Evolutionary conservation across 129 eudicot genomes (phyloP), one percentile per base, ranked within the genome.

Genomic region (Chrysanthemum seticuspe): DNA sequence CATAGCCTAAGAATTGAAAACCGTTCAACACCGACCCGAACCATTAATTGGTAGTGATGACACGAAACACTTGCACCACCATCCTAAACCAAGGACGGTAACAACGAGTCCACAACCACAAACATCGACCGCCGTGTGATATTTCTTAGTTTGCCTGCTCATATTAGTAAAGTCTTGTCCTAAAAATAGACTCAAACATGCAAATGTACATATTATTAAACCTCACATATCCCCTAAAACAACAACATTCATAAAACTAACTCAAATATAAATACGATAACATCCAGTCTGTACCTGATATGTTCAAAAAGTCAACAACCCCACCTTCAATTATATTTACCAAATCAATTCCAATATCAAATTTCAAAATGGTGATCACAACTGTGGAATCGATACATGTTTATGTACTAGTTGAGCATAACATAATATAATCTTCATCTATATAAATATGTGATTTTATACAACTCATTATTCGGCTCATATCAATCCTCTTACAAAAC

Each of bases 321-420:
- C 5, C 5, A 4, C 40, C 16, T 23, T 31, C 44, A 45, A 34
- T 34, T 34, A 34, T 61, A 36, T 71, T 51, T 71, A 71, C 73
- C 82, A 71, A 78, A 23, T 53, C 77, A 78, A 63, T 64, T 36
- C 72, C 60, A 53, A 47, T 56, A 12, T 48, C 73, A 71, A 54
- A 23, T 0, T 23, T 23, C 25, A 23, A 23, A 23, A 15, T 64
- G 73, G 31, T 54, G 53, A 64, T 53, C 71, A 78, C 67, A 23
- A 44, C 77, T 56, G 36, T 63, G 61, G 82, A 71, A 78, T 71
- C 61, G 63, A 45, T 65, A 48, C 82, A 71, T 64, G 76, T 54
- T 78, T 73, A 70, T 54, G 44, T 55, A 64, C 71, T 71, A 63
- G 72, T 78, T 71, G 61, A 78, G 12, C 25, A 23, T 23, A 23